These are phyloP conservation scores for Artomyces pyxidatus DNA, from an alignment of 768 basidiomycete species.

Conservation along the genomic window DNA sequence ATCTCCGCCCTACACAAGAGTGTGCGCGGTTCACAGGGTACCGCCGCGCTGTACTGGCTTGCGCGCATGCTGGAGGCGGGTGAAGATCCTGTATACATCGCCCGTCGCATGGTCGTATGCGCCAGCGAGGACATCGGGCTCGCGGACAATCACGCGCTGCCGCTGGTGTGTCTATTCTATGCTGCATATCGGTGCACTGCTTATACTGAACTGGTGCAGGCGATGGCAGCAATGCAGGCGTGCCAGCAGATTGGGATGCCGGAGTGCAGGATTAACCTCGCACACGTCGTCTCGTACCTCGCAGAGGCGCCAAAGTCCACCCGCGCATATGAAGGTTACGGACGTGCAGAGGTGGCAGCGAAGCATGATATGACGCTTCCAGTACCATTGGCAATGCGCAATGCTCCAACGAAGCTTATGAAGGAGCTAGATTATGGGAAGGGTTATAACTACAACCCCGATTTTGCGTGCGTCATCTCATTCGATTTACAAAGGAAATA, in stretches of 20 bases:
- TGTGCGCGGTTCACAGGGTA: conserved; percentile 66
- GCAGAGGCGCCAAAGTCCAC: conserved; percentile 81
- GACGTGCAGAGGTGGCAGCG: conserved; percentile 55
- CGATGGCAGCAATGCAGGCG: conserved; percentile 52
- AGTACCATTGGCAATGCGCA: conserved; percentile 68
- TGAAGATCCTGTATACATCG: conserved; percentile 75
- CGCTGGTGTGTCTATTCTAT: conserved; percentile 42
- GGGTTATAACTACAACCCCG: conserved; percentile 44
- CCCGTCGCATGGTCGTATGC: conserved; percentile 65
- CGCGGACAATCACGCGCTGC: conserved; percentile 70
- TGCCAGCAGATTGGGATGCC: conserved; percentile 75
- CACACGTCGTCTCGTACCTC: conserved; percentile 71
- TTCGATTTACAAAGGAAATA: too few relatives aligned
- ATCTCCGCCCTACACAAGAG: conserved; percentile 82
- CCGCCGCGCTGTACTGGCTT: conserved; percentile 83
- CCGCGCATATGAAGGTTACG: conserved; percentile 72
- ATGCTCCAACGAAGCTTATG: conserved; percentile 63
- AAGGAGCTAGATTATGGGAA: conserved; percentile 41
- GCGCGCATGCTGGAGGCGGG: conserved; percentile 76
- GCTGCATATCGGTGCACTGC: conserved; percentile 5
- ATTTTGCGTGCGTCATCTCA: conserved; percentile 27
- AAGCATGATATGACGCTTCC: conserved; percentile 41
- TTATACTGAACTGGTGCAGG: conserved; percentile 29
- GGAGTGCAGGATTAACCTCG: conserved; percentile 70
- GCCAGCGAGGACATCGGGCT: conserved; percentile 84